Conservation (phyloP, 768 basidiomycete species). For the Panellus pusillus region DNA sequence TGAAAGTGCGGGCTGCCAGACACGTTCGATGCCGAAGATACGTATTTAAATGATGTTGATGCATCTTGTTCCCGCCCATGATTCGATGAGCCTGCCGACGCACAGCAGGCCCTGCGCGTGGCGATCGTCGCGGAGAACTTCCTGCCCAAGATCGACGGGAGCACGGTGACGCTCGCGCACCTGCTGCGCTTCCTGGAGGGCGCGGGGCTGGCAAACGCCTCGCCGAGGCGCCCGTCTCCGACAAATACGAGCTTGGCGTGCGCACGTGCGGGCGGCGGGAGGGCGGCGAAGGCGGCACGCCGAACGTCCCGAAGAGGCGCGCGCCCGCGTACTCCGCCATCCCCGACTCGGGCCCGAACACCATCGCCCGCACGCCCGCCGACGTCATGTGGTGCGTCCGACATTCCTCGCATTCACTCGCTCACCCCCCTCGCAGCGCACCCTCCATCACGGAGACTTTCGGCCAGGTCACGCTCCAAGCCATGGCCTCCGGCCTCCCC, state of each 20-base stretch:
- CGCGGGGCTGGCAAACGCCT: too few species aligned
- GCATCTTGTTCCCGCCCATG: too few species aligned
- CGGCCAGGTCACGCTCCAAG: conserved; percentile 19
- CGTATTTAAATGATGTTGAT: too few species aligned
- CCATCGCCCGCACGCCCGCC: conserved; percentile 41
- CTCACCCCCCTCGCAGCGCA: background rate
- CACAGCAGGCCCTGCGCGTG: background rate
- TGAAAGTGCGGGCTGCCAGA: too few species aligned
- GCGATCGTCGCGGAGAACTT: conserved; percentile 31
- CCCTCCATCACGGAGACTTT: conserved; percentile 18
- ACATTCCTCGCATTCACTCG: too few species aligned
- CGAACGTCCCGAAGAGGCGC: background rate
- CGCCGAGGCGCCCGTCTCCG: too few species aligned
- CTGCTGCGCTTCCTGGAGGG: too few species aligned
- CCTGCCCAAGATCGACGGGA: conserved; percentile 42
- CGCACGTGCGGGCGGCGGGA: too few species aligned
- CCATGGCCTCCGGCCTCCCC: conserved; percentile 16
- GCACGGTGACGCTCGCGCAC: conserved; percentile 40
- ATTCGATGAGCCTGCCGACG: too few species aligned
- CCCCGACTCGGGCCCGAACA: conserved; percentile 37
- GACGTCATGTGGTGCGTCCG: conserved; percentile 11
- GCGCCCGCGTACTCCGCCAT: background rate
- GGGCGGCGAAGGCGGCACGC: too few species aligned
- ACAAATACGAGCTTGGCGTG: too few species aligned
- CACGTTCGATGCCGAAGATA: too few species aligned